Percentiles rank a stretch among this genome's conserved stretches.
These are phyloP conservation scores for Septoria linicola DNA, from an alignment of 2,329 filamentous ascomycete species.

Conservation along the genomic window DNA sequence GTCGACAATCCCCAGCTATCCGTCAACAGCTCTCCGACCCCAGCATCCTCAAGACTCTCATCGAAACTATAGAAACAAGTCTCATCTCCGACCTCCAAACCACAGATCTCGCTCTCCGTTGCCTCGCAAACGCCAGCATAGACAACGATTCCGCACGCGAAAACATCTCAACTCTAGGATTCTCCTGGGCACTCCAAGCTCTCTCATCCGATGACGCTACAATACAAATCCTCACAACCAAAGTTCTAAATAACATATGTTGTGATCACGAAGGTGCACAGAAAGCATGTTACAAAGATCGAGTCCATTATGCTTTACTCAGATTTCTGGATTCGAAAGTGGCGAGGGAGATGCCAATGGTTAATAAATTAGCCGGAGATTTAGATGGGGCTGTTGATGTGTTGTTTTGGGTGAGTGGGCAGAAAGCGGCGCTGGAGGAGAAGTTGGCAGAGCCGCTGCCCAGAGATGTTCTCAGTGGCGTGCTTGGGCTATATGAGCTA, in stretches of 20 bases:
- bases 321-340: conserved; percentile 10
- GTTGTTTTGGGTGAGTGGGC: conserved; percentile 32
- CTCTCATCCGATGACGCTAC: conserved; percentile 13
- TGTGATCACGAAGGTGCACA: conserved; percentile 36
- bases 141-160: conserved; percentile 33
- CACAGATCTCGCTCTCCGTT: conserved; percentile 27
- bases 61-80: conserved; percentile 16
- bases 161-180: conserved; percentile 30
- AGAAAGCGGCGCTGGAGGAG: conserved; percentile 22
- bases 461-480: conserved; percentile 11
- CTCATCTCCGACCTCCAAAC: conserved; percentile 16
- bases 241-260: conserved; percentile 48
- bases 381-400: conserved; percentile 25
- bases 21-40: conserved; percentile 21
- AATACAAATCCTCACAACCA: conserved; percentile 33
- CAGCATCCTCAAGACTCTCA: conserved; percentile 16
- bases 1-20: conserved; percentile 19
- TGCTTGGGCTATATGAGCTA: conserved; percentile 19
- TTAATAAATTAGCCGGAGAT: background rate
- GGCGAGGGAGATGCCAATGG: background rate
- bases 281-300: conserved; percentile 26
- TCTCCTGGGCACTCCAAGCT: conserved; percentile 24
- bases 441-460: conserved; percentile 14
- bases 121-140: conserved; percentile 37
- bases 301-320: conserved; percentile 24